Evolutionary conservation across 75 land plant species (phyloP), one percentile per base, ranked within the genome.

Genomic region (Gnetum montanum): DNA sequence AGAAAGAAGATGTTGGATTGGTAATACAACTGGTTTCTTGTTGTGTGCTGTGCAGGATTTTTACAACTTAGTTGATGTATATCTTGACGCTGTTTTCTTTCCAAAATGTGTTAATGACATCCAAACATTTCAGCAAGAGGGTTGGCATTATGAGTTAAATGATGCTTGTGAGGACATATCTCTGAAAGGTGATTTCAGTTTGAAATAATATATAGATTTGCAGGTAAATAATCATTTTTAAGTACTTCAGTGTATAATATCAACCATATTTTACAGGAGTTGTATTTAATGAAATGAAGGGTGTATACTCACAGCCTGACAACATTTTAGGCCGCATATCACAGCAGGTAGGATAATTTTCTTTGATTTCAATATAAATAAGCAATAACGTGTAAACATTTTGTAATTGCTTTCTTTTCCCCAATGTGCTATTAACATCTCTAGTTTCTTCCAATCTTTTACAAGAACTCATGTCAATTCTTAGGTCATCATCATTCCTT

Each of bases 201-300:
- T n/a, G n/a, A n/a, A n/a, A n/a, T n/a, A n/a, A n/a, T n/a, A n/a
- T n/a, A 6, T 11, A 49, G 16, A 8, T 27, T 43, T 49, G 54
- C 19, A 27, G n/a, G 38, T n/a, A 53, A 13, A 13, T 4, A 30
- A 46, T 18, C 22, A 12, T 28, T 18, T 36, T 31, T 8, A 10
- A n/a, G n/a, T n/a, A n/a, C n/a, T n/a, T n/a, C n/a, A n/a, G n/a
- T n/a, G n/a, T n/a, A 20, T 19, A 26, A 2, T 46, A 26, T 25
- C 8, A 8, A 19, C 43, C 43, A 18, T 5, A 12, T 35, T 46
- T 45, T 60, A 38, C 65, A 93, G 98, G 98, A 60, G 98, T 94
- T 55, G 99, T 95, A 22, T 95, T 95, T 57, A 95, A 95, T 83
- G 99, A 95, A 65, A 95, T 95, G 99, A 95, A 95, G 63, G 99